phyloP scores from a whole-genome alignment of 73 alveolate genomes.

The Breviolum minutum region DNA sequence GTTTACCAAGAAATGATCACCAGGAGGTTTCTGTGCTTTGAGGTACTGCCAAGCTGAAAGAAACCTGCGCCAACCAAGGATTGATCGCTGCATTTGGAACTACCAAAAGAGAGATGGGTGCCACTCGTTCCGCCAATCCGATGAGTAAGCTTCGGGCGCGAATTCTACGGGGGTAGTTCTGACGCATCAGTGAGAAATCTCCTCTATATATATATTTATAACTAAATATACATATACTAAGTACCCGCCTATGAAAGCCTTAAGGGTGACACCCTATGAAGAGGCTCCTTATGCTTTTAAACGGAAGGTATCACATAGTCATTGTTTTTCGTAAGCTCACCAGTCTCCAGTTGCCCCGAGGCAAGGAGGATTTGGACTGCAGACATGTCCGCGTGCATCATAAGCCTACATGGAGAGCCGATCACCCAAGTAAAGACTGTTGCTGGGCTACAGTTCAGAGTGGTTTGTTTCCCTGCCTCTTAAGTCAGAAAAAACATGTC shows the following conservation, averaged over 20 bases:
- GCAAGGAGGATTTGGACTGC: slow-evolving; percentile 67
- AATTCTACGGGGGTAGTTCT: too few species aligned
- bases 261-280: background rate
- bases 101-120: slow-evolving; percentile 80
- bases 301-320: background rate
- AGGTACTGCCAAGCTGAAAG: background rate
- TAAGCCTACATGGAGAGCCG: slow-evolving; percentile 38
- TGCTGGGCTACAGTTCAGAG: background rate
- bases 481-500: too few species aligned
- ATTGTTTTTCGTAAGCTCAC: background rate
- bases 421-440: background rate
- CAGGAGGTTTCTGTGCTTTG: background rate
- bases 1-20: too few species aligned
- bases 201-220: too few species aligned
- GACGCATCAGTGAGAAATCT: too few species aligned
- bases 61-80: background rate
- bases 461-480: too few species aligned
- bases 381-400: slow-evolving; percentile 75
- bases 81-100: slow-evolving; percentile 89
- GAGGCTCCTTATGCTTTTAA: background rate
- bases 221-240: too few species aligned
- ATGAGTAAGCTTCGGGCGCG: background rate
- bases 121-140: background rate
- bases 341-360: background rate
- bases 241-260: too few species aligned